A percentile compares a stretch with the other conserved stretches of the same genome.
Evolutionary conservation across 305 asterid genomes (phyloP).

Genomic region (Striga hermonthica): DNA sequence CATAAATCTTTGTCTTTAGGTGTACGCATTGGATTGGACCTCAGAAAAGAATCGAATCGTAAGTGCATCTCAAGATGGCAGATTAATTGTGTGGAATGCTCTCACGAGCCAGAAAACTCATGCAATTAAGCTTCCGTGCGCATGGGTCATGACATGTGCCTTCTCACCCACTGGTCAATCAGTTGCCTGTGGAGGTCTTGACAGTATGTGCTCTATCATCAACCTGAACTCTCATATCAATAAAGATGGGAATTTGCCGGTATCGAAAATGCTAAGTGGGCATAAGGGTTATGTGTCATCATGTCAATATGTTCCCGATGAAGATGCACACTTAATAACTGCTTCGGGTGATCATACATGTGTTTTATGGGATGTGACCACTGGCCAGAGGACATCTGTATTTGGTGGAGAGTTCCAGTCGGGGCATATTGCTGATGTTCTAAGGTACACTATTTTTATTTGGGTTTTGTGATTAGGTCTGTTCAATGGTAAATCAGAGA

Average conservation of each 20-base stretch:
- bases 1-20: constrained; percentile 42
- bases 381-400: constrained; percentile 90
- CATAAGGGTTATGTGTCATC: constrained; percentile 96
- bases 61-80: constrained; percentile 97
- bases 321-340: constrained; percentile 83
- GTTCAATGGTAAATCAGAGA: too few species aligned
- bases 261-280: constrained; percentile 77
- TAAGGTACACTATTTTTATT: constrained; percentile 40
- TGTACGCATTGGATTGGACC: constrained; percentile 94
- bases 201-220: constrained; percentile 90
- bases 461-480: too few species aligned
- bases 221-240: constrained; percentile 80
- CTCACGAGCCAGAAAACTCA: constrained; percentile 99
- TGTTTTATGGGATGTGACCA: constrained; percentile 92
- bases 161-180: constrained; percentile 91
- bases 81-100: constrained; percentile 96
- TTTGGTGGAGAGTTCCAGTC: constrained; percentile 98
- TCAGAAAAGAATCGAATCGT: constrained; percentile 91
- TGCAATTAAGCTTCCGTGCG: constrained; percentile 89
- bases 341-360: constrained; percentile 96
- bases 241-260: constrained; percentile 78
- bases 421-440: constrained; percentile 90
- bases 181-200: constrained; percentile 96
- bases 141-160: constrained; percentile 99
- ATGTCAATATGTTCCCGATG: constrained; percentile 93